Evolutionary conservation across 345 rosid genomes (phyloP).

Genomic region (Camelina neglecta): DNA sequence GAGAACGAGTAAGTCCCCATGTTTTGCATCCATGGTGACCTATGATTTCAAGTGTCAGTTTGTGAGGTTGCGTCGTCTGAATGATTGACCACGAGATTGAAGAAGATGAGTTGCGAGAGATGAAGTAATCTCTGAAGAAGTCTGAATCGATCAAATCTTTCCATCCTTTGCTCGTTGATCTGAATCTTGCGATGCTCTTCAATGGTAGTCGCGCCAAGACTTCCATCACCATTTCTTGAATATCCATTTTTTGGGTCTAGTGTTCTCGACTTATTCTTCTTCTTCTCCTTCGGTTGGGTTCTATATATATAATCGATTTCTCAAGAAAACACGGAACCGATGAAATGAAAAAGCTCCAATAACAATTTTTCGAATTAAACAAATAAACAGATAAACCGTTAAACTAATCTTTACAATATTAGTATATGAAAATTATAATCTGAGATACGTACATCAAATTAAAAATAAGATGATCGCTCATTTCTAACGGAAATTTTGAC

Average conservation of each 20-base stretch:
- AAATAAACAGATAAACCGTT: too few species aligned
- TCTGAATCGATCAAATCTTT: slow-evolving; percentile 30
- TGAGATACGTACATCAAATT: too few species aligned
- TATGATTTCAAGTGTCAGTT: slow-evolving; percentile 16
- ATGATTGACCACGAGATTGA: slow-evolving; percentile 34
- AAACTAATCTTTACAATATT: too few species aligned
- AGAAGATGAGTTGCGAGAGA: slow-evolving; percentile 20
- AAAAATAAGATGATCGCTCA: too few species aligned
- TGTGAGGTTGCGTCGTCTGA: slow-evolving; percentile 25
- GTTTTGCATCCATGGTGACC: slow-evolving; percentile 24
- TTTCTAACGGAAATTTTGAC: too few species aligned
- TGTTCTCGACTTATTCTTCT: too few species aligned
- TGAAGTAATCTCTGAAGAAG: slow-evolving; percentile 17
- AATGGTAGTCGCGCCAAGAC: slow-evolving; percentile 6
- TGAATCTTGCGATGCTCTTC: slow-evolving; percentile 19
- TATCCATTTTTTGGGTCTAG: background rate
- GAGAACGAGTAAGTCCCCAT: slow-evolving; percentile 20
- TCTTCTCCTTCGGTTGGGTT: background rate
- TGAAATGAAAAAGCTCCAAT: too few species aligned
- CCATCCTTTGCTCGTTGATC: slow-evolving; percentile 19
- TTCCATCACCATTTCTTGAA: slow-evolving; percentile 3
- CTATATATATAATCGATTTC: too few species aligned
- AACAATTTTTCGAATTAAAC: too few species aligned
- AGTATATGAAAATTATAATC: too few species aligned
- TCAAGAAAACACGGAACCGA: too few species aligned